Evolutionary conservation across 2,329 filamentous ascomycete species (phyloP).

Genomic region (Penicillium sclerotigenum): DNA sequence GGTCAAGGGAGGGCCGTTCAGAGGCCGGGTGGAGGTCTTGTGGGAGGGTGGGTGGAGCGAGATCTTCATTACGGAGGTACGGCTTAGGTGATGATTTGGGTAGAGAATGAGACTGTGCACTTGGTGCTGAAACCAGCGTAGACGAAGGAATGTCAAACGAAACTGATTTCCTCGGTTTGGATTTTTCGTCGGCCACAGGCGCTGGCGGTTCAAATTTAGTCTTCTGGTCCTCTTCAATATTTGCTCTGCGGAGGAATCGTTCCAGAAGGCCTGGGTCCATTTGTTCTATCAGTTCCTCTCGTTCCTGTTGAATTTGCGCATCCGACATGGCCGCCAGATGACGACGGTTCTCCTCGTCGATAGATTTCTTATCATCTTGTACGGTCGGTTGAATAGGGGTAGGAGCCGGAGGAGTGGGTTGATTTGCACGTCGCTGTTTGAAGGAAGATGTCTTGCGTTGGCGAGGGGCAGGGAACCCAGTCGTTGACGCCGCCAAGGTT

Average conservation of each 20-base stretch:
- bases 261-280: conserved; percentile 74
- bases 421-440: conserved; percentile 61
- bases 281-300: conserved; percentile 73
- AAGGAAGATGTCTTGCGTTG: conserved; percentile 75
- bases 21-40: conserved; percentile 42
- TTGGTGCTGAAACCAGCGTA: conserved; percentile 3
- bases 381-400: conserved; percentile 6
- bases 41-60: conserved; percentile 35
- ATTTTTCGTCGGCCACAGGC: not conserved
- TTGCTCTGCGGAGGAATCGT: conserved; percentile 70
- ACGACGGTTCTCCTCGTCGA: conserved; percentile 77
- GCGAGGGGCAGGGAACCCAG: conserved; percentile 86
- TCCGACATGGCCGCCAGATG: conserved; percentile 74
- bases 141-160: conserved; percentile 24
- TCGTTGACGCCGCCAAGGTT: conserved; percentile 44
- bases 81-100: conserved; percentile 5
- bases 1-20: conserved; percentile 33
- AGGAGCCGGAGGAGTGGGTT: conserved; percentile 18
- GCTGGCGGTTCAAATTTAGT: conserved; percentile 4
- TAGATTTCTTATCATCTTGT: conserved; percentile 62
- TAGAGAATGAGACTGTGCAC: conserved; percentile 3
- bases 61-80: conserved; percentile 31
- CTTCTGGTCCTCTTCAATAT: conserved; percentile 61
- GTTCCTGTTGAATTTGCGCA: conserved; percentile 76
- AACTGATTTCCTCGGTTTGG: conserved; percentile 32